A percentile compares a stretch with the other conserved stretches of the same genome.
Evolutionary conservation across 2,329 filamentous ascomycete species (phyloP).

Genomic region (Aspergillus sojae): DNA sequence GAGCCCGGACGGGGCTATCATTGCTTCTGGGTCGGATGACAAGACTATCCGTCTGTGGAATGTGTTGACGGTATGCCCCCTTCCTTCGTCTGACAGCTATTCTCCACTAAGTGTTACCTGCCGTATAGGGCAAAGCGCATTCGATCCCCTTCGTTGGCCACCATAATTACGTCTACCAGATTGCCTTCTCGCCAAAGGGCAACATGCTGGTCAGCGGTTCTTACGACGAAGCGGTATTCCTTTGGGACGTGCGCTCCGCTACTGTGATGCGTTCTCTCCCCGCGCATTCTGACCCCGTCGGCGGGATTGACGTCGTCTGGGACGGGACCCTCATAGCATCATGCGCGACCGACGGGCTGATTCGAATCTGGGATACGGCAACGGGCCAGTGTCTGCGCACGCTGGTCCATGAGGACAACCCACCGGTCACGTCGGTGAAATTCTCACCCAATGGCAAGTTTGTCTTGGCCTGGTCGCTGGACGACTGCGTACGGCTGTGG

Average conservation of each 20-base stretch:
- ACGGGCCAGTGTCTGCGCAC: constrained; percentile 95
- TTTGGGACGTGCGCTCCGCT: constrained; percentile 93
- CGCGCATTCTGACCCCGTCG: constrained; percentile 92
- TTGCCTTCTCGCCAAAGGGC: constrained; percentile 96
- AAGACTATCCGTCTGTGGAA: constrained; percentile 96
- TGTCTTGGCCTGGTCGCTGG: constrained; percentile 87
- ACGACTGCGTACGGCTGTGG: constrained; percentile 89
- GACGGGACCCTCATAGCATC: constrained; percentile 92
- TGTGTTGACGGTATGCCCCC: constrained; percentile 50
- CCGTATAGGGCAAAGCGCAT: constrained; percentile 55
- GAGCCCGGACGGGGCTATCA: constrained; percentile 82
- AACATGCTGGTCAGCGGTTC: constrained; percentile 95
- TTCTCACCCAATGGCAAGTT: constrained; percentile 95
- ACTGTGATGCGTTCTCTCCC: constrained; percentile 86
- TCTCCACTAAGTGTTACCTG: not conserved
- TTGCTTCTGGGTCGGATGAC: constrained; percentile 93
- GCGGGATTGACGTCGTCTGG: constrained; percentile 86
- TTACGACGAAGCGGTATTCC: constrained; percentile 94
- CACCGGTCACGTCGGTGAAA: constrained; percentile 81
- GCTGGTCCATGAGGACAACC: constrained; percentile 94
- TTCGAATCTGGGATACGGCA: constrained; percentile 92
- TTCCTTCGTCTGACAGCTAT: not conserved
- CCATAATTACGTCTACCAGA: constrained; percentile 92
- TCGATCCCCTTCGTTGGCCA: constrained; percentile 74
- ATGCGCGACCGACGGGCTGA: constrained; percentile 87